Evolutionary conservation across 768 basidiomycete species (phyloP), one percentile per base, ranked within the genome.

Genomic region (Pisolithus tinctorius): DNA sequence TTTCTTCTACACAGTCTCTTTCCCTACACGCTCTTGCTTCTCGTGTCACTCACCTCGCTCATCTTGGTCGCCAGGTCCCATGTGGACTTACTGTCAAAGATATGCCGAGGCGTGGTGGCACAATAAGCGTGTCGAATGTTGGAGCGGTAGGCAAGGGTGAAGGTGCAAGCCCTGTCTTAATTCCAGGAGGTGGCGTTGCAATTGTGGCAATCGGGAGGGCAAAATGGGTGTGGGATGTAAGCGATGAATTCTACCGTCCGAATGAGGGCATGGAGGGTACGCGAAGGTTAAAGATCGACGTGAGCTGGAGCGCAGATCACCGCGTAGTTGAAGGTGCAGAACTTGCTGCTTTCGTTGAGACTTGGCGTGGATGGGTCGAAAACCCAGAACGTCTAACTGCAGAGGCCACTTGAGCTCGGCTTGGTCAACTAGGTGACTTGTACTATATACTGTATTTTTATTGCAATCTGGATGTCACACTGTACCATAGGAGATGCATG

Each of bases 221-320:
- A 9, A 80, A 80, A 59, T 90, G 86, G 89, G 77, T 79, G 6
- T 83, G 80, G 79, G 86, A 88, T 56, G 83, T 86, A 40, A 74
- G 74, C 48, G 70, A 78, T 20, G 73, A 67, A 31, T 63, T 55
- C 16, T 64, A 60, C 62, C 47, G 57, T 23, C 55, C 55, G 0
- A 23, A 37, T 11, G 40, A 47, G 17, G 40, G 45, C 6, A 48
- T 42, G 1, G 26, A 16, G 14, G 80, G 81, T 1, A 75, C 77
- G 57, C 69, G 80, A 54, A 71, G 82, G 58, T 64, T 86, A 37
- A 78, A 78, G 69, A 63, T 85, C 37, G 78, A 78, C 9, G 71
- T 91, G 4, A 88, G 85, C 55, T 93, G 91, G 88, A 82, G 81
- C 54, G 91, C 86, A 45, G 91, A 94, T 58, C 92, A 94, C 67